phyloP scores from a whole-genome alignment of 352 stramenopile genomes.

The Phytophthora niederhauseri region DNA sequence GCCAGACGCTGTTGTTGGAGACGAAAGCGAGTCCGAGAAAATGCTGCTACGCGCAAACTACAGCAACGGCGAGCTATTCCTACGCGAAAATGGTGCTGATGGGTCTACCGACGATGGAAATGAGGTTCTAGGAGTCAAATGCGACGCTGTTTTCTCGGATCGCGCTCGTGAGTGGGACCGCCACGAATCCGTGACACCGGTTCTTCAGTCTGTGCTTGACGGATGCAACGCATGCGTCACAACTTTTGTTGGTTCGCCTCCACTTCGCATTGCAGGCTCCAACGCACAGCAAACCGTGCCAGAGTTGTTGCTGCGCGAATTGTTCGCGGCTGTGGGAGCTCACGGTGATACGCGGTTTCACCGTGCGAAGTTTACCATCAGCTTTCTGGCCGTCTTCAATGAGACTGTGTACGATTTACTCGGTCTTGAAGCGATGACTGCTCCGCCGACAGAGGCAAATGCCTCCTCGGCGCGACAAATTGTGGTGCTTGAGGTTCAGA shows the following conservation, averaged over 20 bases:
- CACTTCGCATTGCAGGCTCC: conserved; percentile 25
- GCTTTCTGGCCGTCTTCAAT: conserved; percentile 94
- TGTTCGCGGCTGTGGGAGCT: conserved; percentile 47
- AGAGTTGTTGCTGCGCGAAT: conserved; percentile 52
- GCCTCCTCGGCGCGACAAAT: conserved; percentile 29
- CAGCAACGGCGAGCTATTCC: conserved; percentile 55
- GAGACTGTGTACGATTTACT: conserved; percentile 96
- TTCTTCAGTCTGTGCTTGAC: conserved; percentile 73
- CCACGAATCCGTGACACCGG: conserved; percentile 59
- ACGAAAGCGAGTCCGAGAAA: conserved; percentile 10
- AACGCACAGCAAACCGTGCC: conserved; percentile 34
- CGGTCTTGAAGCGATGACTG: conserved; percentile 39
- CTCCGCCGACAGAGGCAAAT: conserved; percentile 8
- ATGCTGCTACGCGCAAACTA: conserved; percentile 62
- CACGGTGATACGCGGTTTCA: conserved; percentile 48
- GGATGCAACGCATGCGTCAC: conserved; percentile 69
- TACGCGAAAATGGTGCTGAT: conserved; percentile 24
- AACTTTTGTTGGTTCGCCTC: conserved; percentile 55
- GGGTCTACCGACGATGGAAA: neutral
- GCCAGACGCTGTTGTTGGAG: conserved; percentile 2
- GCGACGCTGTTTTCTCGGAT: conserved; percentile 71
- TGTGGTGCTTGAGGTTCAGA: conserved; percentile 76
- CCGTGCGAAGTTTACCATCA: conserved; percentile 68
- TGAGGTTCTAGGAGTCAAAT: conserved; percentile 47
- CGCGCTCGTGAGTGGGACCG: conserved; percentile 62